Base-by-base conservation (phyloP, 2,329 filamentous ascomycete species). In the Diaporthe vexans region DNA sequence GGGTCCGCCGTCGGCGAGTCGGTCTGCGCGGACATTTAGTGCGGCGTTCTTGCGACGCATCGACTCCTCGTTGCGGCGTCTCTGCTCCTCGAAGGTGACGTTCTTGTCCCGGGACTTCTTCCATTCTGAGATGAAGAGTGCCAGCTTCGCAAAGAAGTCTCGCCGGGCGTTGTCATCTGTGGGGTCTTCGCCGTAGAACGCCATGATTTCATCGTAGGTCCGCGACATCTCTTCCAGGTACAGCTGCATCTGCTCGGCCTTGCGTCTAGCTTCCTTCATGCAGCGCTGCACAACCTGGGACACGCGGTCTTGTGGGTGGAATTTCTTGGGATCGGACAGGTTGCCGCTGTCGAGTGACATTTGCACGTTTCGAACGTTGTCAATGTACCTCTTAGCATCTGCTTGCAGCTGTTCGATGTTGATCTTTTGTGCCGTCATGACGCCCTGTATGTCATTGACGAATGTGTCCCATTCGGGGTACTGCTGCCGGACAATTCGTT, bases 41-140 rank as follows among this genome's bases (percentile, higher is more conserved):
- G 93, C 89, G n/a, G 91, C 89, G 77, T 94, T 91, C 86, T 98
- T 98, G 79, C 96, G 93, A 83, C 96, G 96, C 91, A 98, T 94
- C 57, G 93, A 97, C 51, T 92, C 94, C 84, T 98, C 96, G 82
- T 97, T 97, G 77, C 94, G 93, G 78, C 91, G 94, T 79, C 92
- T 91, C 72, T 90, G 92, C 80, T 98, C 95, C 84, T 99, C 97
- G 76, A 95, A 84, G 40, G 88, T 82, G 26, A 96, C 85, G 84
- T 98, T 99, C 92, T 98, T 98, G 79, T 97, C 94, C 78, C 92
- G 92, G 43, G 95, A 97, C 90, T 93, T 96, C 93, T 96, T 98
- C 94, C 97, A 99, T 83, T 98, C 97, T 43, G 88, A 86, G 79
- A 99, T 90, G 86, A 99, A 99, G 72, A 91, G 88, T 26, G 96